Percentiles rank a stretch among this genome's conserved stretches.
These are phyloP conservation scores for Cyberlindnera saturnus DNA, from an alignment of 805 yeast species.

Conservation along the genomic window DNA sequence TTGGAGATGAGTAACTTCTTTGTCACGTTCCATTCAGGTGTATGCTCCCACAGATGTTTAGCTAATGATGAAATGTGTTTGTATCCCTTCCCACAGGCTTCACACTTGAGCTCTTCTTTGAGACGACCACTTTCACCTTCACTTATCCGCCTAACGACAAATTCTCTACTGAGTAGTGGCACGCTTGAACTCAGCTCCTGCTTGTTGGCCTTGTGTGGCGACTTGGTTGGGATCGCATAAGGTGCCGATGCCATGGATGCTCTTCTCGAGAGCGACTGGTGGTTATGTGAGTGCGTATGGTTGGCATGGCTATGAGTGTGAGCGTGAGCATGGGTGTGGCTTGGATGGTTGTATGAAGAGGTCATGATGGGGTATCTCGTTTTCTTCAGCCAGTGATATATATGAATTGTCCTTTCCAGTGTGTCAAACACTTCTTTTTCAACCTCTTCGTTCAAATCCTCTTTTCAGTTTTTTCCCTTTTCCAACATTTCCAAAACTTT, in stretches of 20 bases:
- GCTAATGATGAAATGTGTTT: conserved; percentile 86
- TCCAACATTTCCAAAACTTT: no score
- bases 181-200: conserved; percentile 24
- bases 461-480: no score
- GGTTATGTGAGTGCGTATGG: conserved; percentile 10
- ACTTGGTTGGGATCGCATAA: conserved; percentile 28
- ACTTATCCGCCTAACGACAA: conserved; percentile 75
- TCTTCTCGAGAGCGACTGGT: conserved; percentile 22
- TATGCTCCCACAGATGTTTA: conserved; percentile 89
- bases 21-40: conserved; percentile 90
- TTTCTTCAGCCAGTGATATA: no score
- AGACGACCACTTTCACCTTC: conserved; percentile 84
- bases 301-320: not conserved
- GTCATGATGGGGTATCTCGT: no score
- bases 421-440: no score
- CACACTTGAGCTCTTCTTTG: conserved; percentile 81
- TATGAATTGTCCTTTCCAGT: no score
- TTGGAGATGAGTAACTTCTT: conserved; percentile 61
- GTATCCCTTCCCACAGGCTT: conserved; percentile 88
- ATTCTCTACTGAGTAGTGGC: conserved; percentile 49
- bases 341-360: not conserved
- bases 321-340: not conserved
- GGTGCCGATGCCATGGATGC: conserved; percentile 33
- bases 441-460: no score
- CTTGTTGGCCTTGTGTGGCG: not conserved